Percentiles rank a stretch among this genome's conserved stretches.
Conservation (phyloP, 2,329 filamentous ascomycete genomes). For the Phialocephala subalpina region DNA sequence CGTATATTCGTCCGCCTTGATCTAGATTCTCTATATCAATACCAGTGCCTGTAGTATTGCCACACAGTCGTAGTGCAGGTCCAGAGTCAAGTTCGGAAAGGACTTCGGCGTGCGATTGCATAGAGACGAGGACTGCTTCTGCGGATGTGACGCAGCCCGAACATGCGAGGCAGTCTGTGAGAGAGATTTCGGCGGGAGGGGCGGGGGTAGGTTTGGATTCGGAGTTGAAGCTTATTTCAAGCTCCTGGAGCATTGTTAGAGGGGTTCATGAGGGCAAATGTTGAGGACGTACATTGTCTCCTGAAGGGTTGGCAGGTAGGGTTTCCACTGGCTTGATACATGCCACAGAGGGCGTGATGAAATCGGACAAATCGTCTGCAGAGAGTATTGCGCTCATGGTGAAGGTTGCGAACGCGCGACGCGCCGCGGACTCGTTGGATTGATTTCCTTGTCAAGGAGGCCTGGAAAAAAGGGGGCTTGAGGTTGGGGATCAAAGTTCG, state of each 20-base stretch:
- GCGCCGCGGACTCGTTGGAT: not conserved
- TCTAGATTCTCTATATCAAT: conserved; percentile 60
- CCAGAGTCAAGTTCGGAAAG: conserved; percentile 79
- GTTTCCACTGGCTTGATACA: conserved; percentile 98
- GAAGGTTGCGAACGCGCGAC: conserved; percentile 27
- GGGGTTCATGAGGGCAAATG: not conserved
- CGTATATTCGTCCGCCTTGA: conserved; percentile 76
- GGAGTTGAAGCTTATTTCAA: conserved; percentile 95
- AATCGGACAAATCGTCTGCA: conserved; percentile 96
- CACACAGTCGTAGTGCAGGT: conserved; percentile 49
- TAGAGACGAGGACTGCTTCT: conserved; percentile 93
- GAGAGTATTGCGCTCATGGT: conserved; percentile 97
- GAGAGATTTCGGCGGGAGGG: conserved; percentile 87
- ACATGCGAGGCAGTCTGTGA: conserved; percentile 97
- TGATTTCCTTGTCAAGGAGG: not conserved
- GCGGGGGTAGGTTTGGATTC: conserved; percentile 62
- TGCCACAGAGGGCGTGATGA: conserved; percentile 76
- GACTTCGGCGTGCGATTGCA: conserved; percentile 94
- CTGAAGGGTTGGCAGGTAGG: conserved; percentile 62
- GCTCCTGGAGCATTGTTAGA: conserved; percentile 45
- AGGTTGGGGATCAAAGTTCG: not conserved
- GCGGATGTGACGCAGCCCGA: conserved; percentile 98
- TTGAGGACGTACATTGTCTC: conserved; percentile 48
- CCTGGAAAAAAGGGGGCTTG: not conserved
- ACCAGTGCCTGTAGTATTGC: conserved; percentile 41